Base-by-base conservation (phyloP, 31 red algal genomes). In the Odonthalia washingtoniensis region DNA sequence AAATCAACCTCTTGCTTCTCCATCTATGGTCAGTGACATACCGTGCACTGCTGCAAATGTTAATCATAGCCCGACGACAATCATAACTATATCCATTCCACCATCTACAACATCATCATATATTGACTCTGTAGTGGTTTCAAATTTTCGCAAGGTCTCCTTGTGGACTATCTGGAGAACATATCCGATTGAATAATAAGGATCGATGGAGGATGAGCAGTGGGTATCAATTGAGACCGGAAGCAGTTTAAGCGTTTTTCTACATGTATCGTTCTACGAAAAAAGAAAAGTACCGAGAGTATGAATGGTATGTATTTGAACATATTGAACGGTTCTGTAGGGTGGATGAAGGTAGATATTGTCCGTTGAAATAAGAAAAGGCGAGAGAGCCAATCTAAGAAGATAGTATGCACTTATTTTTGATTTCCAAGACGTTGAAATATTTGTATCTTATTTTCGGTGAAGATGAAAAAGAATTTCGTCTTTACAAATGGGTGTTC, bases 371-470 rank as follows among this genome's bases (percentile, higher is more conserved):
- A 24, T 88, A 64, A 30, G 81, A 85, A 3, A 49, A 62, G 21
- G 33, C 61, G 21, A 41, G 87, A 46, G 38, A 88, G 28, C 88
- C 83, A 36, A n/a, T 60, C 36, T 44, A 79, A 64, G 91, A 76
- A 37, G 94, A 98, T 60, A n/a, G 65, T 65, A 95, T 18, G 69
- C 94, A 26, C 93, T n/a, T n/a, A n/a, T n/a, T n/a, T n/a, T n/a
- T n/a, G n/a, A n/a, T n/a, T n/a, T n/a, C n/a, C n/a, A n/a, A 98
- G 70, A 98, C 96, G 28, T 93, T 95, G 83, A 98, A 98, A 80
- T 98, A 98, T 72, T 64, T 91, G 16, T 98, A 87, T 64, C 72
- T 98, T 39, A 83, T 91, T 53, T 91, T 98, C 65, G 78, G 80
- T 0, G 78, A 87, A 18, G 87, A 87, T 40, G 69, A 79, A 0